Evolutionary conservation across 2,329 filamentous ascomycete genomes (phyloP).

Genomic region (Colletotrichum agaves): DNA sequence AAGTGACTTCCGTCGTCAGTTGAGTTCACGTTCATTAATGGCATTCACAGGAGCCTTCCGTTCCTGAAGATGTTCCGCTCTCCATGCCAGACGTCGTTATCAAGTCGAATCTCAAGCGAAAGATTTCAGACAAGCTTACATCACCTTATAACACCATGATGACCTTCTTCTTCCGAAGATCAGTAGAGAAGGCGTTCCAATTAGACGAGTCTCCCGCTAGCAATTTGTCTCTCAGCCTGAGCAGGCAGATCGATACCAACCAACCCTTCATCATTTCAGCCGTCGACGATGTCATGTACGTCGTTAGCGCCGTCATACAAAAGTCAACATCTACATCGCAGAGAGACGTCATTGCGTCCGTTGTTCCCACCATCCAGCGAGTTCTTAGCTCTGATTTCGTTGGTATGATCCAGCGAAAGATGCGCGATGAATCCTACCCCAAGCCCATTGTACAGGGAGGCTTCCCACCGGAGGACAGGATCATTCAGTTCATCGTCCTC

Average conservation of each 20-base stretch:
- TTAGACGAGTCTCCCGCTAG: conserved; percentile 88
- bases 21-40: conserved; percentile 41
- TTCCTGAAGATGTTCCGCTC: conserved; percentile 66
- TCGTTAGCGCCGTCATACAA: conserved; percentile 91
- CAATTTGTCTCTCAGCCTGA: conserved; percentile 76
- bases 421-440: conserved; percentile 95
- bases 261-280: conserved; percentile 93
- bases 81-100: conserved; percentile 78
- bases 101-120: conserved; percentile 83
- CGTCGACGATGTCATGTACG: conserved; percentile 99
- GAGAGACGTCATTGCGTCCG: conserved; percentile 77
- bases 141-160: conserved; percentile 91
- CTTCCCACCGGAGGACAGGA: conserved; percentile 86
- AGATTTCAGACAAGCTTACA: conserved; percentile 78
- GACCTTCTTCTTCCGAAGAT: conserved; percentile 95
- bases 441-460: conserved; percentile 81
- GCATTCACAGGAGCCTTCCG: conserved; percentile 57
- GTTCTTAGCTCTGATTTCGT: conserved; percentile 92
- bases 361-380: conserved; percentile 81
- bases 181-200: conserved; percentile 97
- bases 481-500: conserved; percentile 89
- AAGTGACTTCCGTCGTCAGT: conserved; percentile 46
- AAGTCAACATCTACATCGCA: conserved; percentile 89
- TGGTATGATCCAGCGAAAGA: conserved; percentile 96
- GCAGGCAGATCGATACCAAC: conserved; percentile 77